Evolutionary conservation across 495 filamentous ascomycete species (phyloP), one percentile per base, ranked within the genome.

Genomic region (Penicillium diatomitis): DNA sequence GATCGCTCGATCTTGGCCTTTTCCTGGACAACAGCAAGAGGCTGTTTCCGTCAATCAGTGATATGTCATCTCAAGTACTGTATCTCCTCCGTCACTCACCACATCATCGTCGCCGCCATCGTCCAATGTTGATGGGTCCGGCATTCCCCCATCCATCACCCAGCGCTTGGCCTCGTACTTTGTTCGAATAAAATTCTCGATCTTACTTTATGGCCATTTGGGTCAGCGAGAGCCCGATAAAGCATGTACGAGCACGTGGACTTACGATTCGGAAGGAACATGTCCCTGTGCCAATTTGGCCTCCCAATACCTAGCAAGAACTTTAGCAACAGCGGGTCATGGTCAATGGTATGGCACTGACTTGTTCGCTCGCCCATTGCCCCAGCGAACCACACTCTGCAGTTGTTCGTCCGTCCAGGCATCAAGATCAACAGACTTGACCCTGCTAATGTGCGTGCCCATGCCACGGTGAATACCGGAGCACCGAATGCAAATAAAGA

Each of bases 81-180:
- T 32, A 6, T 44, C 20, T 34, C 30, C 34, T 44, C 41, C 41
- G 47, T 20, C 49, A 69, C 70, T 55, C 56, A 82, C 77, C 48
- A 95, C 77, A 67, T 95, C 89, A 56, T 97, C 90, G 31, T 81
- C 87, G 5, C 85, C 87, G 5, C 85, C 88, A 32, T 73, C 83
- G 60, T 90, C 86, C 46, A 98, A 67, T n/a, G 83, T 88, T 0
- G 85, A 74, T 27, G 94, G 94, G 58, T 96, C 88, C 6, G 94
- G 94, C 68, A 96, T 90, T 8, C 77, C 79, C 3, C 94, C 92
- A 49, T 98, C 94, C 91, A 96, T 96, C 2, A 90, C 87, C 92
- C 92, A 98, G 68, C 94, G 76, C 74, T 95, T 97, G 6, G 88
- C 84, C 58, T 98, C 92, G 65, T 98, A 98, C 67, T 98, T 98